Percentiles rank a stretch among this genome's conserved stretches.
These are phyloP conservation scores for Orbilia ellipsospora DNA, from an alignment of 2,329 filamentous ascomycete species.

Conservation along the genomic window DNA sequence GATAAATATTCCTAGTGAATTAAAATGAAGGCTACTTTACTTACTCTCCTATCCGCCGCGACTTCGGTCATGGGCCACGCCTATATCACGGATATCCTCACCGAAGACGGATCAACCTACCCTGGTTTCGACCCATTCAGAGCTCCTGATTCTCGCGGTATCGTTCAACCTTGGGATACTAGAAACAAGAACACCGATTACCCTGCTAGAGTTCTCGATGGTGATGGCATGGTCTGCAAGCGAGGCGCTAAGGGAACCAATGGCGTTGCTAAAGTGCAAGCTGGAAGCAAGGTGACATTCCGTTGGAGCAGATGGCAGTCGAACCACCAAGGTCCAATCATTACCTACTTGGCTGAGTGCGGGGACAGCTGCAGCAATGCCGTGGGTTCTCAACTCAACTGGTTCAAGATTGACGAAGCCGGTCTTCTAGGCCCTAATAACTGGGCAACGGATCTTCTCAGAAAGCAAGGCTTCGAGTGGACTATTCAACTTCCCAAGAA, in stretches of 20 bases:
- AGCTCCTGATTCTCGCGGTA: slow-evolving; percentile 53
- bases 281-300: slow-evolving; percentile 65
- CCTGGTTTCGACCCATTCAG: slow-evolving; percentile 50
- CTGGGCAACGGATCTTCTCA: slow-evolving; percentile 65
- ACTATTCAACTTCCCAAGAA: slow-evolving; percentile 62
- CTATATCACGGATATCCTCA: slow-evolving; percentile 53
- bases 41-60: slow-evolving; percentile 47
- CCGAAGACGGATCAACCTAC: slow-evolving; percentile 34
- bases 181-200: slow-evolving; percentile 26
- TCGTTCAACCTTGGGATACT: slow-evolving; percentile 59
- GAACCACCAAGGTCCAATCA: slow-evolving; percentile 66
- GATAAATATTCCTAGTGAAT: not conserved
- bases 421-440: slow-evolving; percentile 61
- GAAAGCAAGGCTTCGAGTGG: slow-evolving; percentile 67
- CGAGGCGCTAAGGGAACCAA: slow-evolving; percentile 63
- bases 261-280: slow-evolving; percentile 63
- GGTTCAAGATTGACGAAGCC: slow-evolving; percentile 65
- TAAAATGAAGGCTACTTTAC: slow-evolving; percentile 55
- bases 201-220: slow-evolving; percentile 38
- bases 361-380: slow-evolving; percentile 63
- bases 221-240: slow-evolving; percentile 67
- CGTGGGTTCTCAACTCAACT: slow-evolving; percentile 64
- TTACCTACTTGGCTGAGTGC: slow-evolving; percentile 66
- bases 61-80: slow-evolving; percentile 54
- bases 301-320: slow-evolving; percentile 67